These are phyloP conservation scores for Auriscalpium microsporum DNA, from an alignment of 768 basidiomycete species.

Conservation along the genomic window DNA sequence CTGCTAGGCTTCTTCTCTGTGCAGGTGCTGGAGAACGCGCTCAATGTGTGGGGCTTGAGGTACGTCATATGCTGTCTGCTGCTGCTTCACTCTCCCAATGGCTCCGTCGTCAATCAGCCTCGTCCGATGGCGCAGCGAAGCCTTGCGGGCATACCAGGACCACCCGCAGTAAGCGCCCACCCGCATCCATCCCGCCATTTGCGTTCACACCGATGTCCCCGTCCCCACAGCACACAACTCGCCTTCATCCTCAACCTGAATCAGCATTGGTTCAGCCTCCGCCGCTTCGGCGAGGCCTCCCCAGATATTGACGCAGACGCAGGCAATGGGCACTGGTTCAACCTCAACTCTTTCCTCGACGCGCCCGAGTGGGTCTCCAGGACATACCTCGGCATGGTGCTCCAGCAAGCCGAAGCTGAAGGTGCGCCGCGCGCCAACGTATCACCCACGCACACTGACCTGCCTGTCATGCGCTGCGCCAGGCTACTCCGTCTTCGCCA, in stretches of 20 bases:
- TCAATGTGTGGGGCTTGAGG: conserved; percentile 80
- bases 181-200: neutral
- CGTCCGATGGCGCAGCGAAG: conserved; percentile 76
- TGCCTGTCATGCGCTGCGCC: neutral
- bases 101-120: conserved; percentile 38
- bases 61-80: conserved; percentile 23
- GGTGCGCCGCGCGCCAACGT: conserved; percentile 34
- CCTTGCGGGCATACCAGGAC: conserved; percentile 68
- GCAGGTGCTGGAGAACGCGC: conserved; percentile 78
- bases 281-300: conserved; percentile 60
- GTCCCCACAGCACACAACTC: conserved; percentile 53
- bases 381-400: conserved; percentile 75
- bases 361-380: conserved; percentile 78
- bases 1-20: conserved; percentile 81
- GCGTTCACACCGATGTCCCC: conserved; percentile 1
- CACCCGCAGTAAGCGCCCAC: conserved; percentile 60
- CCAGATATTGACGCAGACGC: conserved; percentile 27
- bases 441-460: neutral
- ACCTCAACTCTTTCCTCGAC: conserved; percentile 68
- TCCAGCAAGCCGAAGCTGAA: conserved; percentile 81
- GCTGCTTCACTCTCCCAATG: neutral
- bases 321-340: conserved; percentile 75
- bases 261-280: conserved; percentile 86
- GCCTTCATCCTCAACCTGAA: conserved; percentile 83
- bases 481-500: conserved; percentile 81